phyloP scores from a whole-genome alignment of 441 rosid species.

The Brassica hybrid region DNA sequence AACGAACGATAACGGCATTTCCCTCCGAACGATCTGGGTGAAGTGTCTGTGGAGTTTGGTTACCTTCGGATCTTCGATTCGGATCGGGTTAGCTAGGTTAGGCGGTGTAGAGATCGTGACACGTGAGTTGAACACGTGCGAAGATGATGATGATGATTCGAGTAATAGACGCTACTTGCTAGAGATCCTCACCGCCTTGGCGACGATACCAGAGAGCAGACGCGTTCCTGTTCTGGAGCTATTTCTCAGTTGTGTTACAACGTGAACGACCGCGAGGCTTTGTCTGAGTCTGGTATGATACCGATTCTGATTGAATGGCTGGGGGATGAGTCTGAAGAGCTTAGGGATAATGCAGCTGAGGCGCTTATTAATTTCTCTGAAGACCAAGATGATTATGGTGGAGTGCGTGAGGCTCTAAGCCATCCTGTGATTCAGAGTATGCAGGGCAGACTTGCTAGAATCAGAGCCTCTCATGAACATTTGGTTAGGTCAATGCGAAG shows the following conservation, averaged over 20 bases:
- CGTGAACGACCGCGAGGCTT: constrained; percentile 50
- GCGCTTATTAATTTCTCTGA: constrained; percentile 57
- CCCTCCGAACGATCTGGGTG: constrained; percentile 39
- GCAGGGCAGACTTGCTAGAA: constrained; percentile 50
- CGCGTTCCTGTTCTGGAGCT: constrained; percentile 51
- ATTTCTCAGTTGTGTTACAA: constrained; percentile 63
- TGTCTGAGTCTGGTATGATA: constrained; percentile 51
- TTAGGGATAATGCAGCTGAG: constrained; percentile 61
- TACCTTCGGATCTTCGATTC: constrained; percentile 47
- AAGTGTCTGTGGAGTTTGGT: constrained; percentile 59
- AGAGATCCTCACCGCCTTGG: constrained; percentile 63
- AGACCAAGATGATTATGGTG: constrained; percentile 48
- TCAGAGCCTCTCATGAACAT: constrained; percentile 50
- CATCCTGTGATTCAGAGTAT: constrained; percentile 48
- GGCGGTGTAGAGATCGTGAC: constrained; percentile 57
- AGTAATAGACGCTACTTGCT: constrained; percentile 49
- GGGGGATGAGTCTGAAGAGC: background rate
- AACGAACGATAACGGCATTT: constrained; percentile 8
- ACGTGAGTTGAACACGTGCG: constrained; percentile 46
- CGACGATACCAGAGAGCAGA: constrained; percentile 56
- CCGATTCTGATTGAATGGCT: constrained; percentile 51
- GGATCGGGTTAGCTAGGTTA: constrained; percentile 47
- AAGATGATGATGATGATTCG: constrained; percentile 40
- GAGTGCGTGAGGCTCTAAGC: constrained; percentile 49
- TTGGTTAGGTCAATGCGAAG: constrained; percentile 55